Evolutionary conservation across 306 rosid genomes (phyloP).

Genomic region (Casuarina cunninghamiana): DNA sequence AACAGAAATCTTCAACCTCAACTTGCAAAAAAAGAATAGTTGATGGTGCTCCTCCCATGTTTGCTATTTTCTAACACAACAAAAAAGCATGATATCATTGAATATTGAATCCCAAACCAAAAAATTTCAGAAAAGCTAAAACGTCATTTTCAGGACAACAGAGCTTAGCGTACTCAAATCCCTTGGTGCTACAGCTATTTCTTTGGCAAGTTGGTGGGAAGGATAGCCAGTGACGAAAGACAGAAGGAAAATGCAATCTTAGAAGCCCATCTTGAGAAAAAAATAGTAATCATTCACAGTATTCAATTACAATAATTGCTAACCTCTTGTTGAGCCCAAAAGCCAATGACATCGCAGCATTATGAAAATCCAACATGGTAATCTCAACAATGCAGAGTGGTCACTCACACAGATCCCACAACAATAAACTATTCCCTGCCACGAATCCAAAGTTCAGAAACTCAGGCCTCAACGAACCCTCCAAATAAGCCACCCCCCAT

Average conservation of each 20-base stretch:
- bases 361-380: conserved; percentile 13
- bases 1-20: conserved; percentile 55
- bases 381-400: not conserved
- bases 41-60: conserved; percentile 56
- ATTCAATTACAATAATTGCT: not conserved
- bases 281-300: not conserved
- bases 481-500: not conserved
- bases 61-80: conserved; percentile 35
- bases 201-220: conserved; percentile 8
- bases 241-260: not conserved
- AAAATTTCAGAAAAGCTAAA: conserved; percentile 22
- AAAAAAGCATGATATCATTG: conserved; percentile 25
- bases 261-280: conserved; percentile 2
- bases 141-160: conserved; percentile 45
- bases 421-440: conserved; percentile 15
- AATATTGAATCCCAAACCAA: conserved; percentile 19
- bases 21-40: conserved; percentile 56
- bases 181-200: conserved; percentile 18
- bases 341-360: conserved; percentile 4
- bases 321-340: not conserved
- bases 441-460: not conserved
- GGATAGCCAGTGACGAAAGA: conserved; percentile 4
- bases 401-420: conserved; percentile 11
- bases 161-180: not conserved
- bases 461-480: not conserved